Evolutionary conservation across 345 rosid species (phyloP).

Genomic region (Sonneratia alba): DNA sequence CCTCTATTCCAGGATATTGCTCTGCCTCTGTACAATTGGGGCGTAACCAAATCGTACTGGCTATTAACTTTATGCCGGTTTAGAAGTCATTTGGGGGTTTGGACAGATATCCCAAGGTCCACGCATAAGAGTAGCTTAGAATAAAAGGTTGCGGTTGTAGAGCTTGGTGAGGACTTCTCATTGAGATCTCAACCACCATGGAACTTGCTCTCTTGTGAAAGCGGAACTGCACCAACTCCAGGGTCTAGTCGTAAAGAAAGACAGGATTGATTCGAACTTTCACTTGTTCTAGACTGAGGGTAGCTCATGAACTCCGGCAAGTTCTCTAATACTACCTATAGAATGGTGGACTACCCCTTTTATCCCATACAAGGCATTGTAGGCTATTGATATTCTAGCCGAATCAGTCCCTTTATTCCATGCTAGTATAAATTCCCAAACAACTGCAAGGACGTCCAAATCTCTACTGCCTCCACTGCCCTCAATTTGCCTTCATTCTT

Average conservation of each 20-base stretch:
- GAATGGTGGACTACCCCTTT: too few species aligned
- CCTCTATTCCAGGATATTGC: background rate
- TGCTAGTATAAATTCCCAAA: too few species aligned
- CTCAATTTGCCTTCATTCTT: background rate
- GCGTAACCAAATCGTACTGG: background rate
- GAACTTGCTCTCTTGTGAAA: background rate
- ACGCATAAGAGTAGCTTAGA: constrained; percentile 2
- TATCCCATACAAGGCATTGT: too few species aligned
- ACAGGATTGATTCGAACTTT: too few species aligned
- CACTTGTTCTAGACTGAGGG: too few species aligned
- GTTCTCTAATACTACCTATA: too few species aligned
- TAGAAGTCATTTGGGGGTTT: background rate
- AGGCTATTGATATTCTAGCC: too few species aligned
- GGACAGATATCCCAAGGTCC: background rate
- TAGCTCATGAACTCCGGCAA: too few species aligned
- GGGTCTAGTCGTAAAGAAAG: background rate
- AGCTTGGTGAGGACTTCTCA: background rate
- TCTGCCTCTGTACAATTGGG: background rate
- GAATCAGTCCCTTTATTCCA: too few species aligned
- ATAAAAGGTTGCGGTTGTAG: background rate
- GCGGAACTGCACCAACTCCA: background rate
- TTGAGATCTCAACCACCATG: background rate
- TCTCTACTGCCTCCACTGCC: background rate
- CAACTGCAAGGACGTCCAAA: too few species aligned
- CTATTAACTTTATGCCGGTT: background rate